Evolutionary conservation across 1,284 basidiomycete species (phyloP), one percentile per base, ranked within the genome.

Genomic region (Tilletia walkeri): DNA sequence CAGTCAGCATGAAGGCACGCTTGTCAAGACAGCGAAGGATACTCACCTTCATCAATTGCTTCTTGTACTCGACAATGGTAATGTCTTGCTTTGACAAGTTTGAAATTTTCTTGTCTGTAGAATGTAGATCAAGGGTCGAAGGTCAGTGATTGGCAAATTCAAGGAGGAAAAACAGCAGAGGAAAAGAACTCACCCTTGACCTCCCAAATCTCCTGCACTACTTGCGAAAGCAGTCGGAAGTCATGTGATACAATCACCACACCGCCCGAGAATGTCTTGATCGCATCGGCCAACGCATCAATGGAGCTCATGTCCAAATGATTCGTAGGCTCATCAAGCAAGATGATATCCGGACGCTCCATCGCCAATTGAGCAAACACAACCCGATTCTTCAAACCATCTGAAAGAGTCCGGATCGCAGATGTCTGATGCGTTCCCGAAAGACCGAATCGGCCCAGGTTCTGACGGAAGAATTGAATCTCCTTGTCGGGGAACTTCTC

Each of bases 181-280:
- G 24, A 30, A 30, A 30, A 30, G 24, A 30, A 30, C 24, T 30
- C 24, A 30, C 24, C 24, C 24, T 30, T 30, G 24, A 99, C 95
- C 85, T 99, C 95, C 95, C 95, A 99, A 12, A 99, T 89, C 84
- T 98, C 95, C 84, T 98, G 91, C 89, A 80, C 67, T 65, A 77
- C 76, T 74, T 80, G 79, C 56, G 72, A 76, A 67, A 80, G 77
- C 36, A 80, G 72, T n/a, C 78, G 70, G 70, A 84, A 81, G 73
- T 81, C 80, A 76, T 78, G 77, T 71, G 75, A 82, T 7, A 82
- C 81, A 65, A 82, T 80, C 34, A 83, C 95, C 67, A 98, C 96
- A 84, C 95, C 95, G 73, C 96, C 95, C 82, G 93, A 91, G 84
- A 94, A 99, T 83, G 92, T 92, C 86, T 96, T 96, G 87, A 99